phyloP scores from a whole-genome alignment of 2,329 filamentous ascomycete species.

The Cladophialophora carrionii region DNA sequence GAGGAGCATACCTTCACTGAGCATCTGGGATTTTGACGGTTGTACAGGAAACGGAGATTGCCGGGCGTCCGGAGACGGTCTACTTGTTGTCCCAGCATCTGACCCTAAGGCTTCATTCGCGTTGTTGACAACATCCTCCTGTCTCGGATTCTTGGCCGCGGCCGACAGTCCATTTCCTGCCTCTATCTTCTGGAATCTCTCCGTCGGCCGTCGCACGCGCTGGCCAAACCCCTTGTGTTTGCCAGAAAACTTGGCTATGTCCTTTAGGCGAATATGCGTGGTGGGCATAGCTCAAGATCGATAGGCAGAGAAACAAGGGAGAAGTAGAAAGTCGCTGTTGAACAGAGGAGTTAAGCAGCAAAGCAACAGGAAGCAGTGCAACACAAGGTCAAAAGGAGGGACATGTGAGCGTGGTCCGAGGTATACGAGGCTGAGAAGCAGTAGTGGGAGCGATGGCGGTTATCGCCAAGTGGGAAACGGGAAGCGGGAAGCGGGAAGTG shows the following conservation, averaged over 20 bases:
- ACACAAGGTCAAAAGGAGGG: background rate
- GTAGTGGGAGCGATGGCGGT: background rate
- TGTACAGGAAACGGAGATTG: background rate
- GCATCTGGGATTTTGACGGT: constrained; percentile 3
- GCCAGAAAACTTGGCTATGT: background rate
- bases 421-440: constrained; percentile 22
- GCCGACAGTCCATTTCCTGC: constrained; percentile 1
- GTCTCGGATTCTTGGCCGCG: constrained; percentile 5
- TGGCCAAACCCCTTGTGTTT: background rate
- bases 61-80: background rate
- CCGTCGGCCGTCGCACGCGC: background rate
- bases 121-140: background rate
- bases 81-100: background rate
- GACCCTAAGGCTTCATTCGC: background rate
- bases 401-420: constrained; percentile 14
- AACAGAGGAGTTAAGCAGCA: background rate
- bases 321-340: background rate
- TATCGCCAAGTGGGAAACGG: constrained; percentile 7
- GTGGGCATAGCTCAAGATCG: background rate
- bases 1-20: constrained; percentile 16
- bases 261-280: constrained; percentile 6
- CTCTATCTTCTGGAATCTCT: constrained; percentile 10
- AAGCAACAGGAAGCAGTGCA: background rate
- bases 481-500: background rate
- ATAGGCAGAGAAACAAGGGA: background rate